Conservation (phyloP, 179 eudicot genomes). For the Monotropa hypopitys region DNA sequence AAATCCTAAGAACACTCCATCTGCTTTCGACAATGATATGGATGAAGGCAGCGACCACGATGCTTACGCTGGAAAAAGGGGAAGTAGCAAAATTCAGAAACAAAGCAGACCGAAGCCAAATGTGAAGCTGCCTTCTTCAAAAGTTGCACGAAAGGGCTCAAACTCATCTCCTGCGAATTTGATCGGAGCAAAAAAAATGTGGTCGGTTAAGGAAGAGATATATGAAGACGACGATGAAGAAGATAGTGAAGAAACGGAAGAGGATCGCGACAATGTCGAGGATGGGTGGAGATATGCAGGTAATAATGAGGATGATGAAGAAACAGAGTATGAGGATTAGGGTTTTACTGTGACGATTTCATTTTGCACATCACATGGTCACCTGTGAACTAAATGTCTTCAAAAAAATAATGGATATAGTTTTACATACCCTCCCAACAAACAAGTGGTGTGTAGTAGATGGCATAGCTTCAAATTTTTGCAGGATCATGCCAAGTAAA, state of each 20-base stretch:
- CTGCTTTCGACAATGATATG: conserved; percentile 46
- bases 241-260: conserved; percentile 98
- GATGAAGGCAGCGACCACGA: conserved; percentile 89
- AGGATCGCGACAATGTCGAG: conserved; percentile 70
- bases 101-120: conserved; percentile 61
- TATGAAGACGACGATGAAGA: conserved; percentile 89
- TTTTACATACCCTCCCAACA: neutral
- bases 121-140: conserved; percentile 56
- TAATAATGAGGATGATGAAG: conserved; percentile 76
- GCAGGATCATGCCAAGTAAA: no score
- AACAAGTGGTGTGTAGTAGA: neutral
- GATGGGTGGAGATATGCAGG: conserved; percentile 66
- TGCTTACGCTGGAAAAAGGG: conserved; percentile 44
- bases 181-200: conserved; percentile 41
- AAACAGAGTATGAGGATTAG: conserved; percentile 80
- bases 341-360: neutral
- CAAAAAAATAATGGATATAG: neutral
- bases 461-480: neutral
- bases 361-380: neutral
- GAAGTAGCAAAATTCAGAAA: conserved; percentile 40
- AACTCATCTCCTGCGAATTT: conserved; percentile 32
- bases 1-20: conserved; percentile 40
- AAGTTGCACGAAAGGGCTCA: conserved; percentile 46
- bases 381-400: neutral
- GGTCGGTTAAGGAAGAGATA: conserved; percentile 57